These are phyloP conservation scores for Irineochytrium annulatum DNA, from an alignment of 192 early-diverging fungal genomes.

Conservation along the genomic window DNA sequence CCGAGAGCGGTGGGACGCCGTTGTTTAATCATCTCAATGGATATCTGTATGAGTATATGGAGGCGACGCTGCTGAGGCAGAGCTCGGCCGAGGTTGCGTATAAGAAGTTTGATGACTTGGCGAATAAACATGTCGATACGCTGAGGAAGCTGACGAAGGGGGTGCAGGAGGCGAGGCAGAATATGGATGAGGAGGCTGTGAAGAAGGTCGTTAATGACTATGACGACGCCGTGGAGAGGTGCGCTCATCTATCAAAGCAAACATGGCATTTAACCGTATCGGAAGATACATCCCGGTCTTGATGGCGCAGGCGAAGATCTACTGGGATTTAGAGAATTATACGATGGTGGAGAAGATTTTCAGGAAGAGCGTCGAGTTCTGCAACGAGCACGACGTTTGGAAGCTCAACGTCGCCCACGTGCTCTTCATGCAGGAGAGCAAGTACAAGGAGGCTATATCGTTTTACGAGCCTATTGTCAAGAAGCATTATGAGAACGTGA, in stretches of 20 bases:
- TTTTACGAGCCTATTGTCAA: slow-evolving; percentile 65
- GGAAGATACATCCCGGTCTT: slow-evolving; percentile 58
- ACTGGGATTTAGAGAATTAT: slow-evolving; percentile 65
- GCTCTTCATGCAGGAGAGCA: slow-evolving; percentile 64
- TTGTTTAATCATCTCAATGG: not conserved
- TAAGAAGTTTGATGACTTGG: slow-evolving; percentile 59
- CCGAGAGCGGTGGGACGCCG: slow-evolving; percentile 38
- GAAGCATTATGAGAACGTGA: slow-evolving; percentile 59
- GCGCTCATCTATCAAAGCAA: not conserved
- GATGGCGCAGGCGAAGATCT: slow-evolving; percentile 65
- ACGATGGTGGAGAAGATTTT: slow-evolving; percentile 61
- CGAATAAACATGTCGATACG: slow-evolving; percentile 50
- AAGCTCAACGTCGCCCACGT: slow-evolving; percentile 66
- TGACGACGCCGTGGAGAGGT: slow-evolving; percentile 55
- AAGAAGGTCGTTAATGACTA: slow-evolving; percentile 55
- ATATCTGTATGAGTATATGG: slow-evolving; percentile 55
- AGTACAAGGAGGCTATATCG: slow-evolving; percentile 65
- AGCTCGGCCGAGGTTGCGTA: slow-evolving; percentile 60
- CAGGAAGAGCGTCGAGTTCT: slow-evolving; percentile 60
- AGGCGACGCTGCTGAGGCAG: slow-evolving; percentile 50
- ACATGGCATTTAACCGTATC: not conserved
- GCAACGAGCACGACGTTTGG: slow-evolving; percentile 65
- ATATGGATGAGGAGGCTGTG: slow-evolving; percentile 57
- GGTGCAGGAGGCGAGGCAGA: slow-evolving; percentile 55
- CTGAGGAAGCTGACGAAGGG: slow-evolving; percentile 55